phyloP scores from a whole-genome alignment of 306 rosid species.

The Lupinus albus region DNA sequence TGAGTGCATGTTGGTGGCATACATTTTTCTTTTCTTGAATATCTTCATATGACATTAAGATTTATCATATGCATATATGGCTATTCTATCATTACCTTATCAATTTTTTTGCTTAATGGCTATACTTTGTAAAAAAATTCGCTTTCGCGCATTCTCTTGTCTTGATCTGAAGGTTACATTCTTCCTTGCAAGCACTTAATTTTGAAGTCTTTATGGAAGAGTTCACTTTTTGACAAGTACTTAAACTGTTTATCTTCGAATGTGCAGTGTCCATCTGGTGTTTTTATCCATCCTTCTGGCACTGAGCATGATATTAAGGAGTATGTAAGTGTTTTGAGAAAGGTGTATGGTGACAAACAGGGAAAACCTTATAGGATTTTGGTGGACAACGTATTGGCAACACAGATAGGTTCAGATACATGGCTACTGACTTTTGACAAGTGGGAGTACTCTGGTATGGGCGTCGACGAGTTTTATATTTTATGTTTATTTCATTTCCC shows the following conservation, averaged over 20 bases:
- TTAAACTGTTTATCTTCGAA: slow-evolving; percentile 36
- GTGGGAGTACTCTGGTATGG: slow-evolving; percentile 75
- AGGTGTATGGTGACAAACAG: slow-evolving; percentile 66
- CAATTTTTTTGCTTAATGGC: background rate
- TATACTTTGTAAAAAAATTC: slow-evolving; percentile 14
- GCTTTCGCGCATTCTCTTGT: background rate
- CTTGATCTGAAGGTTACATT: slow-evolving; percentile 10
- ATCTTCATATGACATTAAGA: slow-evolving; percentile 9
- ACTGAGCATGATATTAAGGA: slow-evolving; percentile 47
- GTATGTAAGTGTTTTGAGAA: slow-evolving; percentile 44
- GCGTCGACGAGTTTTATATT: slow-evolving; percentile 23
- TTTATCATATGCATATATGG: slow-evolving; percentile 22
- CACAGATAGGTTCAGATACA: slow-evolving; percentile 53
- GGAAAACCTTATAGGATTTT: slow-evolving; percentile 71
- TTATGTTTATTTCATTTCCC: slow-evolving; percentile 25
- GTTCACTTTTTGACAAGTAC: slow-evolving; percentile 24
- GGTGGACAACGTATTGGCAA: slow-evolving; percentile 66
- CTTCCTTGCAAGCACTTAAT: background rate
- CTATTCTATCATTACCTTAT: slow-evolving; percentile 4
- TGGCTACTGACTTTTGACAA: slow-evolving; percentile 77
- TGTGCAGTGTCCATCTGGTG: slow-evolving; percentile 60
- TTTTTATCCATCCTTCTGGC: slow-evolving; percentile 75
- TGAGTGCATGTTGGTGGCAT: slow-evolving; percentile 3
- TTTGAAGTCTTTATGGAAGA: slow-evolving; percentile 1
- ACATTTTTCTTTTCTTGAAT: slow-evolving; percentile 10